phyloP scores from a whole-genome alignment of 2,329 filamentous ascomycete genomes.

The Lojkania enalia region DNA sequence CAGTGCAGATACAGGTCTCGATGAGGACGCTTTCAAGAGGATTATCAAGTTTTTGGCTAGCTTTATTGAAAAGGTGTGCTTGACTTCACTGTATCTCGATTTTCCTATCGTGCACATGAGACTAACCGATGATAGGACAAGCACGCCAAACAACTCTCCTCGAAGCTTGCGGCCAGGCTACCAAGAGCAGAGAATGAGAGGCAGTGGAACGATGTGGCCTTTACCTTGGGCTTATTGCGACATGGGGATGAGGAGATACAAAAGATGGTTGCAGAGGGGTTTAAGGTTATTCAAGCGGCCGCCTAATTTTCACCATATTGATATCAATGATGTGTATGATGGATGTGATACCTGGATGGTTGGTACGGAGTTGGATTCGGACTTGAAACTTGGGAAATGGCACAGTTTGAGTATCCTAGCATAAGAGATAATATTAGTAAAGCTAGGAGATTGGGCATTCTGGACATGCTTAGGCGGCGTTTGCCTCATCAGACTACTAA shows the following conservation, averaged over 20 bases:
- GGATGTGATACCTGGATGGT: constrained; percentile 3
- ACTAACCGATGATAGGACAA: constrained; percentile 70
- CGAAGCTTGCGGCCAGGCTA: constrained; percentile 87
- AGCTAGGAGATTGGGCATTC: no score
- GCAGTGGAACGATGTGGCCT: constrained; percentile 97
- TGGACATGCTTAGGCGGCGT: no score
- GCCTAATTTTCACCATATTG: constrained; percentile 28
- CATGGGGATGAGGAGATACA: constrained; percentile 92
- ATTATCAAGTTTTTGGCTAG: constrained; percentile 92
- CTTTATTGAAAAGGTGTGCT: constrained; percentile 91
- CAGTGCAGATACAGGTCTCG: constrained; percentile 76
- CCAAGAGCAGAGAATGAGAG: constrained; percentile 85
- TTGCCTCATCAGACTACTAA: no score
- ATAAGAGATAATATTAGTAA: no score
- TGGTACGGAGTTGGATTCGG: background rate
- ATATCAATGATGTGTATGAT: constrained; percentile 5
- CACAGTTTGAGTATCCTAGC: no score
- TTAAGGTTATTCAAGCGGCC: constrained; percentile 56
- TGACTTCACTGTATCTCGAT: background rate
- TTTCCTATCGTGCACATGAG: constrained; percentile 1
- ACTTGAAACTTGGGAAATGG: no score
- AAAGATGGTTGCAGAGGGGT: constrained; percentile 75
- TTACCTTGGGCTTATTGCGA: constrained; percentile 82
- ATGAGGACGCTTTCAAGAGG: constrained; percentile 81
- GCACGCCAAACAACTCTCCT: constrained; percentile 90